These are phyloP conservation scores for Rugosomyces carneus DNA, from an alignment of 1,284 basidiomycete species.

Conservation along the genomic window DNA sequence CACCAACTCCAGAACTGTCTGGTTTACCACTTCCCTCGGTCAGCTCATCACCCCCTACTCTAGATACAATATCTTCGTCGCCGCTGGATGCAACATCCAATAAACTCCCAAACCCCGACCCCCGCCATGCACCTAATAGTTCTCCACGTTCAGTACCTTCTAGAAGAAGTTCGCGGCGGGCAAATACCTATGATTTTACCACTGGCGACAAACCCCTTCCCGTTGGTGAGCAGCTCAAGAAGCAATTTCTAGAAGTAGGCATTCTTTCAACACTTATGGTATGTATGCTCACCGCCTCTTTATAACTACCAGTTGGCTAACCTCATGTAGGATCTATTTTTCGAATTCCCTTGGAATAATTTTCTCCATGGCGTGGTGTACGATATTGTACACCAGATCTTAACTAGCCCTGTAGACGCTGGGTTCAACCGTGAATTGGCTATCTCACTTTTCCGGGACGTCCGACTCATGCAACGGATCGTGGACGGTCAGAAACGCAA, in stretches of 20 bases:
- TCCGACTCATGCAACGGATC: slow-evolving; percentile 73
- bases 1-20: slow-evolving; percentile 18
- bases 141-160: slow-evolving; percentile 24
- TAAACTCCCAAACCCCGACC: slow-evolving; percentile 9
- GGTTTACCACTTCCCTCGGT: slow-evolving; percentile 21
- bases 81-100: slow-evolving; percentile 20
- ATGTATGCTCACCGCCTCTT: slow-evolving; percentile 23
- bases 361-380: slow-evolving; percentile 97
- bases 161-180: slow-evolving; percentile 46
- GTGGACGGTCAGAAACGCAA: slow-evolving; percentile 80
- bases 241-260: slow-evolving; percentile 63
- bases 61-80: slow-evolving; percentile 22
- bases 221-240: slow-evolving; percentile 76
- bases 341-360: slow-evolving; percentile 96
- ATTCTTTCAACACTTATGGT: slow-evolving; percentile 75
- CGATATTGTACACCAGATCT: slow-evolving; percentile 92
- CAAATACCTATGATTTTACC: slow-evolving; percentile 27
- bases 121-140: slow-evolving; percentile 4
- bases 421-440: slow-evolving; percentile 79
- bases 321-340: slow-evolving; percentile 76
- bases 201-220: slow-evolving; percentile 32
- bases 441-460: slow-evolving; percentile 77
- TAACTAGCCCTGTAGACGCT: slow-evolving; percentile 78
- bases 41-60: slow-evolving; percentile 23
- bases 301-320: background rate